Conservation (phyloP, 2,329 filamentous ascomycete species). For the Fusarium albidum region DNA sequence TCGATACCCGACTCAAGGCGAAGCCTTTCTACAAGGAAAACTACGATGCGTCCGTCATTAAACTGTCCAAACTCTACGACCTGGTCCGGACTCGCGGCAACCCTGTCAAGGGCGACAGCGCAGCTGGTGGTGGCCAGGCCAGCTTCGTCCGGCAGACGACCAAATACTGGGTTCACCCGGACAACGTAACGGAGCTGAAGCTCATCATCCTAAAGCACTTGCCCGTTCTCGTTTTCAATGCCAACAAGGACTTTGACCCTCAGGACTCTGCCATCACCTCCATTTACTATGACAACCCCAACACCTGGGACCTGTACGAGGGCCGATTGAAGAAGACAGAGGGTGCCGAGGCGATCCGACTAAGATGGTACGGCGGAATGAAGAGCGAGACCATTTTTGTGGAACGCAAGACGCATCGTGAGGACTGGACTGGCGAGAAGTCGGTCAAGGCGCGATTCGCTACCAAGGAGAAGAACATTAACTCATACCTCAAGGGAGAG, state of each 20-base stretch:
- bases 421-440: slow-evolving; percentile 99
- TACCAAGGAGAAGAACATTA: slow-evolving; percentile 97
- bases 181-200: slow-evolving; percentile 98
- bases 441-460: slow-evolving; percentile 97
- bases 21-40: slow-evolving; percentile 99
- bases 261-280: slow-evolving; percentile 96
- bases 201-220: slow-evolving; percentile 97
- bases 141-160: slow-evolving; percentile 98
- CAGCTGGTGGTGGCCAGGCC: slow-evolving; percentile 90
- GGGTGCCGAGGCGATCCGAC: slow-evolving; percentile 93
- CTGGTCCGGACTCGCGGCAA: slow-evolving; percentile 92
- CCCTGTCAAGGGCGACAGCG: slow-evolving; percentile 88
- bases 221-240: slow-evolving; percentile 95
- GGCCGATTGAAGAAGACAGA: slow-evolving; percentile 97
- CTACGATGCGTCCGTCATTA: slow-evolving; percentile 94
- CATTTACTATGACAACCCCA: slow-evolving; percentile 96
- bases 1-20: slow-evolving; percentile 90
- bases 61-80: slow-evolving; percentile 95
- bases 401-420: slow-evolving; percentile 96
- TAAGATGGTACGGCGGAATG: slow-evolving; percentile 98
- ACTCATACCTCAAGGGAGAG: slow-evolving; percentile 85
- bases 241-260: slow-evolving; percentile 93
- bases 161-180: slow-evolving; percentile 99
- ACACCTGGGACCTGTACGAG: slow-evolving; percentile 93
- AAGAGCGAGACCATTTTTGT: slow-evolving; percentile 94